phyloP scores from a whole-genome alignment of 495 filamentous ascomycete genomes.

The Hyphodiscus hymeniophilus region DNA sequence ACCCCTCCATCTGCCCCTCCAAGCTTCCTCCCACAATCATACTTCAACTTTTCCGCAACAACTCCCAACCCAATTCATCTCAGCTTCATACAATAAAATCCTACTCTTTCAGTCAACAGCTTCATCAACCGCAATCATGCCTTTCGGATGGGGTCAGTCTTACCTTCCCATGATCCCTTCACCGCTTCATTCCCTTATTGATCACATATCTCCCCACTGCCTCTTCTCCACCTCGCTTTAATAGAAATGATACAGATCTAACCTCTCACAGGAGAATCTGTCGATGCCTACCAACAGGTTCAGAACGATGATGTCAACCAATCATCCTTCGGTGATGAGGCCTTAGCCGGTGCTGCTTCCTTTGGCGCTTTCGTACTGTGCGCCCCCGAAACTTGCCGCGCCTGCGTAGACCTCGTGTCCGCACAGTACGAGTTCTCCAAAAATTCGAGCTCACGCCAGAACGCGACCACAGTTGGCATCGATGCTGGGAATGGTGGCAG shows the following conservation, averaged over 20 bases:
- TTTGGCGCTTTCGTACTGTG: constrained; percentile 76
- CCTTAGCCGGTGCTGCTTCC: constrained; percentile 66
- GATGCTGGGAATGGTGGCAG: too few relatives aligned
- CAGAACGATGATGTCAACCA: constrained; percentile 35
- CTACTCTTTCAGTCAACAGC: constrained; percentile 2
- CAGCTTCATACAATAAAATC: not conserved
- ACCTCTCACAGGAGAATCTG: constrained; percentile 15
- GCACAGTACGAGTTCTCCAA: too few relatives aligned
- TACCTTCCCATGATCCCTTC: not conserved
- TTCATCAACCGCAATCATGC: constrained; percentile 16
- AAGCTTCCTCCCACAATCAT: not conserved
- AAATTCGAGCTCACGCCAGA: too few relatives aligned
- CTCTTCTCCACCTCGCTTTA: not conserved
- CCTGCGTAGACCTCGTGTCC: too few relatives aligned
- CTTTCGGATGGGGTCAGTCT: constrained; percentile 23
- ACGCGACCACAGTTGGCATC: too few relatives aligned
- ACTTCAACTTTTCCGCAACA: not conserved
- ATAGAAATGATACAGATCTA: not conserved
- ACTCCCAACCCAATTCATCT: not conserved
- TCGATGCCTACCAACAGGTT: constrained; percentile 52
- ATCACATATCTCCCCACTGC: not conserved
- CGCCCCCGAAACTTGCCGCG: too few relatives aligned
- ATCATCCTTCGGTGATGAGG: constrained; percentile 61
- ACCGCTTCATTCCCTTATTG: not conserved
- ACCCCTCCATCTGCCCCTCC: constrained; percentile 6